phyloP scores from a whole-genome alignment of 345 rosid genomes.

The Rhizophora mangle region DNA sequence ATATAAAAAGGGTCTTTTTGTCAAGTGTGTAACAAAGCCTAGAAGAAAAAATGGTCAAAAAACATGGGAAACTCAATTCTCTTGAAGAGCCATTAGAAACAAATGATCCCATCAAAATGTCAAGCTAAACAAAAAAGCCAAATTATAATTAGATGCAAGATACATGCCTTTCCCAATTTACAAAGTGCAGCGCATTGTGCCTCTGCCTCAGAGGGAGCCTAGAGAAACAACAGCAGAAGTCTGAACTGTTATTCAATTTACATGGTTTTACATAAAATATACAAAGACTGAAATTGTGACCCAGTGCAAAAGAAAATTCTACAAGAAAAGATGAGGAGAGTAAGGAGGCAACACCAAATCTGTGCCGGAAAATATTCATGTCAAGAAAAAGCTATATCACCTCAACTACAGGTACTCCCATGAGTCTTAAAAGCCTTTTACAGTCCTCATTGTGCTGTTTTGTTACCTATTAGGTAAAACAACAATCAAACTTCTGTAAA shows the following conservation, averaged over 20 bases:
- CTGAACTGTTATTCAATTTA: slow-evolving; percentile 5
- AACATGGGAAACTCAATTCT: not conserved
- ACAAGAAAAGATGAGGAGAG: no score
- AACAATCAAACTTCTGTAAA: not conserved
- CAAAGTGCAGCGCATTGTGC: slow-evolving; percentile 94
- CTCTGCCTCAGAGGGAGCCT: slow-evolving; percentile 98
- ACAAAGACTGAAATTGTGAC: not conserved
- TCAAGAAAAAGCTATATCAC: slow-evolving; percentile 30
- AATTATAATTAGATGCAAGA: slow-evolving; percentile 12
- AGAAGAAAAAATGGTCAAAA: no score
- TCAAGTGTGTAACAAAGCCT: no score
- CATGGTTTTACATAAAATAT: not conserved
- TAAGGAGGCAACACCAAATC: no score
- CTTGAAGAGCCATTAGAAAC: not conserved
- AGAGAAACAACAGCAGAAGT: slow-evolving; percentile 21
- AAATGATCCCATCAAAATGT: not conserved
- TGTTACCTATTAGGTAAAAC: slow-evolving; percentile 54
- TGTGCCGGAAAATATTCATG: not conserved
- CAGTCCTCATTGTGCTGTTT: slow-evolving; percentile 91
- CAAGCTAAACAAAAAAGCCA: not conserved
- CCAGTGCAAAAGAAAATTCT: no score
- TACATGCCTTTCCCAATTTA: slow-evolving; percentile 72
- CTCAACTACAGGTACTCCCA: slow-evolving; percentile 95
- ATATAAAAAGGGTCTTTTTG: no score
- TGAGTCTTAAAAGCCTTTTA: slow-evolving; percentile 71